Percentiles rank a stretch among this genome's conserved stretches.
Conservation (phyloP, 768 basidiomycete genomes). For the Dacryopinax spathularia region DNA sequence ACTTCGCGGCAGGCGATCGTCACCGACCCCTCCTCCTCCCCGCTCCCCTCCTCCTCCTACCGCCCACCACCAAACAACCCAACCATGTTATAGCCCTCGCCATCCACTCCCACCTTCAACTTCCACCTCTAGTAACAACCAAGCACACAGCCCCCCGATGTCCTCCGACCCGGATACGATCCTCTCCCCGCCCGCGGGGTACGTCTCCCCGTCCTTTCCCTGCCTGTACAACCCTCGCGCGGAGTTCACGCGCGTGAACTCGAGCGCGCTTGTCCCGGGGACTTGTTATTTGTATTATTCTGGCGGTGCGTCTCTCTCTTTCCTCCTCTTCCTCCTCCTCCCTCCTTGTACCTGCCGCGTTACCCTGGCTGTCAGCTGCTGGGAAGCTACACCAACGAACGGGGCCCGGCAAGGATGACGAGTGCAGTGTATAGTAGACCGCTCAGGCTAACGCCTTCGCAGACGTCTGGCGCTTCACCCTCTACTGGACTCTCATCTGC, state of each 20-base stretch:
- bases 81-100: background rate
- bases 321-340: too few relatives aligned
- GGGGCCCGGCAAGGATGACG: too few relatives aligned
- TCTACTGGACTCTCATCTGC: slow-evolving; percentile 2
- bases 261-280: background rate
- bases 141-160: background rate
- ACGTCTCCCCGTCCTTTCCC: background rate
- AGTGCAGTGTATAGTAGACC: too few relatives aligned
- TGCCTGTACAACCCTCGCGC: slow-evolving; percentile 1
- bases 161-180: background rate
- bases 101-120: background rate
- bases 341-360: too few relatives aligned
- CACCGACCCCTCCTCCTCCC: background rate
- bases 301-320: background rate
- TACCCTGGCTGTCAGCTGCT: too few relatives aligned
- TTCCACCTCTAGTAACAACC: background rate
- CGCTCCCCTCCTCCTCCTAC: background rate
- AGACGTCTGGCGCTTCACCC: slow-evolving; percentile 1
- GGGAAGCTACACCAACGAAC: too few relatives aligned
- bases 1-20: background rate
- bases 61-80: background rate
- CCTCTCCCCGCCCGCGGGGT: background rate
- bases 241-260: background rate
- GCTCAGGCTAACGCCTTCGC: too few relatives aligned
- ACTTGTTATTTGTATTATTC: background rate